Evolutionary conservation across 305 asterid species (phyloP).

Genomic region (Fraxinus sp.): DNA sequence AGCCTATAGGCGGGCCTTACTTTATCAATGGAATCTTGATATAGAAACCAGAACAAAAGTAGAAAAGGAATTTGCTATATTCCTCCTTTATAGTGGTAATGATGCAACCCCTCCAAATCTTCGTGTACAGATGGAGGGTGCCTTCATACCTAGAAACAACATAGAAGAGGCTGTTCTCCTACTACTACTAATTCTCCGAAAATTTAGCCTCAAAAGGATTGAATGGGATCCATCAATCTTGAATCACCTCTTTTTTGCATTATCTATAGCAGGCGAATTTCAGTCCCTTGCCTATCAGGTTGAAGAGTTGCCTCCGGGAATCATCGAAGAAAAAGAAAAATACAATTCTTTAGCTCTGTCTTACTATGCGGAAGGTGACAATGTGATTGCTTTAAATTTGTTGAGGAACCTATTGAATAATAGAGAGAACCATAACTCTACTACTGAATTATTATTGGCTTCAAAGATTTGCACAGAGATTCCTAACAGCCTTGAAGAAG

Average conservation of each 20-base stretch:
- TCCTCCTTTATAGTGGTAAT: constrained; percentile 79
- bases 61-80: constrained; percentile 73
- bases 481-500: constrained; percentile 55
- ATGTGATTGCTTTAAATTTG: constrained; percentile 57
- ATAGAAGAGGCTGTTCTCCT: constrained; percentile 88
- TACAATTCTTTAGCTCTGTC: constrained; percentile 63
- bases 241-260: constrained; percentile 73
- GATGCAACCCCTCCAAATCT: constrained; percentile 83
- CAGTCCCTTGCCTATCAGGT: constrained; percentile 54
- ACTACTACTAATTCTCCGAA: constrained; percentile 57
- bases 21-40: constrained; percentile 80
- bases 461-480: constrained; percentile 68
- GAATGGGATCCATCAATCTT: constrained; percentile 77
- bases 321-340: constrained; percentile 50
- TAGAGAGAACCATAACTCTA: constrained; percentile 44
- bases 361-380: constrained; percentile 67
- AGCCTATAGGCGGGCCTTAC: constrained; percentile 76
- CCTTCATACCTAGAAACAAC: constrained; percentile 70
- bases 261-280: constrained; percentile 65
- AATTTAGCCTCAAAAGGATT: constrained; percentile 33
- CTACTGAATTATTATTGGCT: constrained; percentile 61
- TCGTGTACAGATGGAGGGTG: constrained; percentile 70
- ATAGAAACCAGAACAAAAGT: constrained; percentile 50
- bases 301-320: constrained; percentile 76
- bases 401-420: constrained; percentile 61